Conservation (phyloP, 768 basidiomycete species). For the Boletus patriciae region DNA sequence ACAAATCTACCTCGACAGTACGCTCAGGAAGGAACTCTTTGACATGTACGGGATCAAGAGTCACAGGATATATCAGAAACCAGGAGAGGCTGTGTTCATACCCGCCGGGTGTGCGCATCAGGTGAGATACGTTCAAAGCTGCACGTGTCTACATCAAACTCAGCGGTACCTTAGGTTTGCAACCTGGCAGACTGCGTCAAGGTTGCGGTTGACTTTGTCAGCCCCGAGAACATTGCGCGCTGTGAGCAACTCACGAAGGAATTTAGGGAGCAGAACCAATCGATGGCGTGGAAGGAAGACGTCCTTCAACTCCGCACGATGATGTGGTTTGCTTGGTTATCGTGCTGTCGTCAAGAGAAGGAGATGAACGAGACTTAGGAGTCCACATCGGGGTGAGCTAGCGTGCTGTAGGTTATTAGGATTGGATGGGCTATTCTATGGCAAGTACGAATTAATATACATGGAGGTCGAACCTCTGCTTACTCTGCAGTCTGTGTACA, state of each 20-base stretch:
- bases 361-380: constrained; percentile 36
- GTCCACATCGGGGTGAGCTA: neutral
- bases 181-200: constrained; percentile 96
- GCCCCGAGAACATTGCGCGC: constrained; percentile 85
- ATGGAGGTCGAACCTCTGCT: constrained; percentile 26
- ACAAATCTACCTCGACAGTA: constrained; percentile 77
- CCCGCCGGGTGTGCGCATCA: constrained; percentile 93
- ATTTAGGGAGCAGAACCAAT: constrained; percentile 87
- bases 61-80: constrained; percentile 83
- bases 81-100: constrained; percentile 93
- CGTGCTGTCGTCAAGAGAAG: constrained; percentile 54
- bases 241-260: constrained; percentile 86
- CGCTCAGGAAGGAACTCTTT: constrained; percentile 64
- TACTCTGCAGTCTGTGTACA: constrained; percentile 27
- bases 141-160: neutral
- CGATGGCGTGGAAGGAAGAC: constrained; percentile 91
- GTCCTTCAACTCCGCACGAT: constrained; percentile 87
- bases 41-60: constrained; percentile 70
- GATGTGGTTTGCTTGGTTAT: constrained; percentile 94
- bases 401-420: constrained; percentile 23
- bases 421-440: constrained; percentile 29
- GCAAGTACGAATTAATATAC: constrained; percentile 23
- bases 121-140: constrained; percentile 42
- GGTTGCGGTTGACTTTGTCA: constrained; percentile 93
- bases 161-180: constrained; percentile 58